phyloP scores from a whole-genome alignment of 768 basidiomycete species.

The Naganishia vaughanmartiniae region DNA sequence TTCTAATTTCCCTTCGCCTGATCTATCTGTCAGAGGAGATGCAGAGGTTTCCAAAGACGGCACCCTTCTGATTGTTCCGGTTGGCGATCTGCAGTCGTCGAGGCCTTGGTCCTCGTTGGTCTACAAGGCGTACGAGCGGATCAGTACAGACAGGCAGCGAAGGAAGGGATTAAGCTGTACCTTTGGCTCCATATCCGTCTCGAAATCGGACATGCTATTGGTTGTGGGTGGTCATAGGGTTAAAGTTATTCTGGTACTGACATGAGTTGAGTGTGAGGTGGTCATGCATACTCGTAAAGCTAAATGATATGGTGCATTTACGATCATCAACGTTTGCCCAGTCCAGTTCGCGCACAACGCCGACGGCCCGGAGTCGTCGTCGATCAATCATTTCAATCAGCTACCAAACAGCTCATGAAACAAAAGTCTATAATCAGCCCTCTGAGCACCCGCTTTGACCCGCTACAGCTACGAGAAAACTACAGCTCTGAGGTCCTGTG shows the following conservation, averaged over 20 bases:
- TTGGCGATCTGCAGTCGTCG: conserved; percentile 17
- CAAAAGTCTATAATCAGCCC: too few relatives aligned
- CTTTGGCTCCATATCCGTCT: not conserved
- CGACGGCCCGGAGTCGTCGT: too few relatives aligned
- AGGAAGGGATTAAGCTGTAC: not conserved
- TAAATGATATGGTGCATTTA: too few relatives aligned
- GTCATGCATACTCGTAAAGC: too few relatives aligned
- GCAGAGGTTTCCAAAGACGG: not conserved
- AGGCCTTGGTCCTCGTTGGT: not conserved
- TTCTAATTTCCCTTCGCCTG: not conserved
- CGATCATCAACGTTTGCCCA: too few relatives aligned
- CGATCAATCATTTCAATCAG: too few relatives aligned
- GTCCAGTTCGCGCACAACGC: too few relatives aligned
- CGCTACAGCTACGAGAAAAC: too few relatives aligned
- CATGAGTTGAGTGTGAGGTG: not conserved
- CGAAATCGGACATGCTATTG: conserved; percentile 3
- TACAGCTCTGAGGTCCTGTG: too few relatives aligned
- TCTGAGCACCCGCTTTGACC: too few relatives aligned
- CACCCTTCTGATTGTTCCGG: not conserved
- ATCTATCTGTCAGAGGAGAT: not conserved
- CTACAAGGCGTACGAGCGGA: not conserved
- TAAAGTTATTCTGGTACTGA: too few relatives aligned
- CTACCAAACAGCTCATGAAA: too few relatives aligned
- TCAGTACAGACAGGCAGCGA: not conserved
- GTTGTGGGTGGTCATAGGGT: not conserved